These are phyloP conservation scores for Bondarzewia mesenterica DNA, from an alignment of 1,284 basidiomycete genomes.

Conservation along the genomic window DNA sequence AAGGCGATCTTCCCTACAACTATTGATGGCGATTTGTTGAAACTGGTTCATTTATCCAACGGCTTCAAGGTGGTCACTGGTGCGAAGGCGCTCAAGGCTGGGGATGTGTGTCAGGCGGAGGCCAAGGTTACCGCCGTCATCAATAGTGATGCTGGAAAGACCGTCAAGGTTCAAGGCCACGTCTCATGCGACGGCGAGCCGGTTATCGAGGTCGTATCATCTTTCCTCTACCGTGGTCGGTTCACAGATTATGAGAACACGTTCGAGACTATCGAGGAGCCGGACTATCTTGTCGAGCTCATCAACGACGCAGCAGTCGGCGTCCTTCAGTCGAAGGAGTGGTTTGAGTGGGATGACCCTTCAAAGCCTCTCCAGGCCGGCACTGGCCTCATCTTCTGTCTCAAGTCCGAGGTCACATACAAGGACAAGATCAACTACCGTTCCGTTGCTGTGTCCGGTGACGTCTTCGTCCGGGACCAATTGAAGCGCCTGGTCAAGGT, in stretches of 20 bases:
- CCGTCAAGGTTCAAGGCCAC: constrained; percentile 85
- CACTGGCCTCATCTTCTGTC: constrained; percentile 83
- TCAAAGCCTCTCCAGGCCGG: constrained; percentile 73
- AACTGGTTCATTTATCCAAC: constrained; percentile 95
- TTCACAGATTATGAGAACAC: constrained; percentile 94
- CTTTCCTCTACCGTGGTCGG: constrained; percentile 94
- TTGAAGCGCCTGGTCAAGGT: constrained; percentile 85
- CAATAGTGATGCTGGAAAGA: constrained; percentile 90
- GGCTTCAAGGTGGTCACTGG: constrained; percentile 87
- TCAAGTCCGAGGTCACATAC: constrained; percentile 81
- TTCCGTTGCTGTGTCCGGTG: constrained; percentile 77
- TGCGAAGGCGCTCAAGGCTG: constrained; percentile 70
- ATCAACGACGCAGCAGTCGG: constrained; percentile 78
- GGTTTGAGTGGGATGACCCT: constrained; percentile 94
- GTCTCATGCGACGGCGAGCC: constrained; percentile 71
- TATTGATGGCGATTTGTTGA: constrained; percentile 90
- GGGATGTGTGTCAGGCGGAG: constrained; percentile 87
- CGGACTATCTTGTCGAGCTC: constrained; percentile 79
- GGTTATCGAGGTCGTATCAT: constrained; percentile 89
- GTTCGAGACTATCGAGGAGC: constrained; percentile 87
- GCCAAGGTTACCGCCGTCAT: constrained; percentile 86
- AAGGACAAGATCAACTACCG: constrained; percentile 87
- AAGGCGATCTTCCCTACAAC: constrained; percentile 90
- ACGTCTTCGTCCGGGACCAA: constrained; percentile 80
- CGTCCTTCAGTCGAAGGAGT: constrained; percentile 92